Base-by-base conservation (phyloP, 2,329 filamentous ascomycete genomes). In the Fusarium coffeatum region DNA sequence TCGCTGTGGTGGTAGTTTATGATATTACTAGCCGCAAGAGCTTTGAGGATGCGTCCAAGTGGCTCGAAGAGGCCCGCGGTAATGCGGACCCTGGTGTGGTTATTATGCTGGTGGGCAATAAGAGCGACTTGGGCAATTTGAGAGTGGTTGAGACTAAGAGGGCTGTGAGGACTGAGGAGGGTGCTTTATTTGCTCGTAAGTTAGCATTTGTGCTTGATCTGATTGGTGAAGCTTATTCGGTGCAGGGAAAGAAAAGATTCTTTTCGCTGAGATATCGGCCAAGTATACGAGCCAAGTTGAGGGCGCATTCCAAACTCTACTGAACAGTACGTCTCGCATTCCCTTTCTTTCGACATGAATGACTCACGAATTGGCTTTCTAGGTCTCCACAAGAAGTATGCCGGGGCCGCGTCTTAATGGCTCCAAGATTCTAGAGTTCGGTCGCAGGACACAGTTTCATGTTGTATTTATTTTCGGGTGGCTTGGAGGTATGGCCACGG, bases 101-200 rank as follows among this genome's bases (percentile, higher is more conserved):
- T 1, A 5, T 49, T 4, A 50, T 58, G 50, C 30, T 64, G 12
- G 45, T 64, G 2, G 61, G 61, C 2, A 64, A 58, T 8, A 64
- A 64, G 40, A 50, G 18, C 6, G 61, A 64, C 3, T 11, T 64
- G 8, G 28, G 22, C 1, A 28, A 49, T 27, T 11, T 37, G 37
- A 64, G 16, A 20, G 51, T 3, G 15, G 49, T 53, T 9, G 32
- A 53, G 18, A 53, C 49, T 3, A 34, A 60, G 10, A 62, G 46
- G 15, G 20, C 40, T 20, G 61, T 64, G 2, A 41, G 18, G 5
- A 20, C 43, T 2, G 59, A 45, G 3, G 61, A 64, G 7, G 61
- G 28, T 2, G 40, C 12, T 15, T 12, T 23, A 4, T 64, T 64
- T 25, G 61, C 61, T 8, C n/a, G 61, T 64, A 58, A 11, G 60